phyloP scores from a whole-genome alignment of 2,329 filamentous ascomycete genomes.

The Diaporthe batatas region DNA sequence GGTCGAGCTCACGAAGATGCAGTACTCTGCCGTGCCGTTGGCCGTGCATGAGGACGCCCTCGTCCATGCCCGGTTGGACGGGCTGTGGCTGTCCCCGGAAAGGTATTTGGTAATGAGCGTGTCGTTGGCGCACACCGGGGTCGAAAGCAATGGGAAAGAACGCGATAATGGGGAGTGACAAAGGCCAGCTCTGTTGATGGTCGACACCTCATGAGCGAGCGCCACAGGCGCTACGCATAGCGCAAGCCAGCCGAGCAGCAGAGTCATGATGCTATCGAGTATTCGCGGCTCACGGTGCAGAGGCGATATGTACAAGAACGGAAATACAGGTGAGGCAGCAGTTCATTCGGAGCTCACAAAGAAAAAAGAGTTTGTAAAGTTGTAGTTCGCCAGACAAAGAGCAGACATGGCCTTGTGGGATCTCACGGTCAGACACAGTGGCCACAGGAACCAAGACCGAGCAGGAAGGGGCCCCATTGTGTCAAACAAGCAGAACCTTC shows the following conservation, averaged over 20 bases:
- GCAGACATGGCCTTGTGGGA: conserved; percentile 2
- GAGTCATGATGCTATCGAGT: conserved; percentile 6
- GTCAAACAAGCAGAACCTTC: conserved; percentile 7
- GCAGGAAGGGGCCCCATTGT: neutral
- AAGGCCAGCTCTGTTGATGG: conserved; percentile 25
- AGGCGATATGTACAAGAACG: conserved; percentile 10
- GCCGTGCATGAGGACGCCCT: conserved; percentile 47
- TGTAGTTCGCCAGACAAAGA: neutral
- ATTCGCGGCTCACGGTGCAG: neutral
- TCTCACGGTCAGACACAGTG: conserved; percentile 9
- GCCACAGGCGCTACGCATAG: conserved; percentile 23
- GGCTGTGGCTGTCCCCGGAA: conserved; percentile 2
- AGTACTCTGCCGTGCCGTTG: conserved; percentile 47
- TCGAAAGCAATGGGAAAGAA: conserved; percentile 32
- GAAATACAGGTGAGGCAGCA: neutral
- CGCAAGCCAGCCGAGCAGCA: conserved; percentile 10
- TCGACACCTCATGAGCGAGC: conserved; percentile 19
- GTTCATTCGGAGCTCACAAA: neutral
- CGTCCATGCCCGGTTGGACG: conserved; percentile 35
- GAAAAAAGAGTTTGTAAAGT: neutral
- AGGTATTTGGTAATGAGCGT: conserved; percentile 36
- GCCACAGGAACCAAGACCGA: conserved; percentile 19
- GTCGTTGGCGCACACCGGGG: conserved; percentile 33
- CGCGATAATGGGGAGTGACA: conserved; percentile 34
- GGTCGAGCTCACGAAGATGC: conserved; percentile 52